A percentile compares a stretch with the other conserved stretches of the same genome.
These are phyloP conservation scores for Perkinsus marinus DNA, from an alignment of 169 alveolate genomes.

Conservation along the genomic window DNA sequence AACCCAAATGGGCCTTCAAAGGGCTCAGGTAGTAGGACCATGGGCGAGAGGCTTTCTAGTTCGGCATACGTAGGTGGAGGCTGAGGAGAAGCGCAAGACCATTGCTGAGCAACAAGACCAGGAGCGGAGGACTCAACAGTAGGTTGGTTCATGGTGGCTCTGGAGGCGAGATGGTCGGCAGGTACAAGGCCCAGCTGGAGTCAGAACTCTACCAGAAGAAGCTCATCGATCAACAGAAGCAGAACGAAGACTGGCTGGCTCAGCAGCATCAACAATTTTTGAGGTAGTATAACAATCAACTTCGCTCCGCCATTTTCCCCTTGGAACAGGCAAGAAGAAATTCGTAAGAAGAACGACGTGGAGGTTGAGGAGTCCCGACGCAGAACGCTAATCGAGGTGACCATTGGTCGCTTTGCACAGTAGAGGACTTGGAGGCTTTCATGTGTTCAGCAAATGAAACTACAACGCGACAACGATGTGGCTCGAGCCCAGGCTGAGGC, in stretches of 20 bases:
- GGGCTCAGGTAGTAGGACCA: neutral
- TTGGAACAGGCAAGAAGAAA: slow-evolving; percentile 50
- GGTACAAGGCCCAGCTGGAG: slow-evolving; percentile 71
- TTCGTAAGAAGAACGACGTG: slow-evolving; percentile 53
- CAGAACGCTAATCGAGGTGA: slow-evolving; percentile 19
- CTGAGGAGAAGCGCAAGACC: slow-evolving; percentile 77
- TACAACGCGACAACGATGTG: slow-evolving; percentile 7
- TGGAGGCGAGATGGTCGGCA: neutral
- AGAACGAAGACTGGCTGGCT: slow-evolving; percentile 77
- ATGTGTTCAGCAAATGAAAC: slow-evolving; percentile 40
- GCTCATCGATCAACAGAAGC: slow-evolving; percentile 74
- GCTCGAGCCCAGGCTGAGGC: slow-evolving; percentile 44
- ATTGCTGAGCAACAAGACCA: slow-evolving; percentile 78
- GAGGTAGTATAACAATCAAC: slow-evolving; percentile 14
- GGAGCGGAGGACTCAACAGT: slow-evolving; percentile 79
- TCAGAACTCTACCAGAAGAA: slow-evolving; percentile 43
- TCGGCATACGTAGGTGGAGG: slow-evolving; percentile 57
- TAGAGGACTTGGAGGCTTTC: slow-evolving; percentile 46
- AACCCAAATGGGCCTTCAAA: slow-evolving; percentile 9
- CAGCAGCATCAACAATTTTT: slow-evolving; percentile 78
- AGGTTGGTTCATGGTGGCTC: neutral
- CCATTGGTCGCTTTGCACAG: slow-evolving; percentile 34
- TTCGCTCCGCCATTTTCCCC: neutral
- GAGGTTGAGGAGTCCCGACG: slow-evolving; percentile 38
- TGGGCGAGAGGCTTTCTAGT: neutral